phyloP scores from a whole-genome alignment of 164 flowering plant genomes.

The Kalanchoe fedtschenkoi region DNA sequence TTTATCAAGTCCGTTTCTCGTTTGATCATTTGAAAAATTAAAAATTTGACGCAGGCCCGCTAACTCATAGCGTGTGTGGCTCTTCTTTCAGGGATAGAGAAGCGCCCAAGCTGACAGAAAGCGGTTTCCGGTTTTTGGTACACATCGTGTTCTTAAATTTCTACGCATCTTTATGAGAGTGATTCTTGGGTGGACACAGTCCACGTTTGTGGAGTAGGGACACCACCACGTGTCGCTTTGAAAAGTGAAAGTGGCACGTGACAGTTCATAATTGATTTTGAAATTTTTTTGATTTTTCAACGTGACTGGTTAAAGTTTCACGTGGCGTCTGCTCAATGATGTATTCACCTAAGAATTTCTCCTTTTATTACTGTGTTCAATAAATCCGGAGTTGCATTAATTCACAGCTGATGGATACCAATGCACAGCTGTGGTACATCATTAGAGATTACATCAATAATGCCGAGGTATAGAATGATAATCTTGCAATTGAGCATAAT shows the following conservation, averaged over 20 bases:
- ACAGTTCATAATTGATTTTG: too few relatives aligned
- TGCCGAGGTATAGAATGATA: conserved; percentile 52
- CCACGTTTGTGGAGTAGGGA: too few relatives aligned
- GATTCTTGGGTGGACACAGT: too few relatives aligned
- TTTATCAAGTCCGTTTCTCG: conserved; percentile 4
- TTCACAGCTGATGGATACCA: conserved; percentile 86
- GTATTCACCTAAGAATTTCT: too few relatives aligned
- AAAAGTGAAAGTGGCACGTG: too few relatives aligned
- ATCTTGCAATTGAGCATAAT: not conserved
- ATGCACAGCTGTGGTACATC: conserved; percentile 96
- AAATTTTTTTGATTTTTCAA: too few relatives aligned
- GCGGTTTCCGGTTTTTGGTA: conserved; percentile 95
- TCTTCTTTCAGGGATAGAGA: conserved; percentile 60
- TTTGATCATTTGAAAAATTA: not conserved
- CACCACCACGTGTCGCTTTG: too few relatives aligned
- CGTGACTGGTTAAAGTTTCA: too few relatives aligned
- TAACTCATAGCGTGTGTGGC: conserved; percentile 2
- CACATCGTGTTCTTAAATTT: conserved; percentile 9
- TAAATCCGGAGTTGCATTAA: conserved; percentile 6
- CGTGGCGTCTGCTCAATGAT: too few relatives aligned
- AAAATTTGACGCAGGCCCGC: not conserved
- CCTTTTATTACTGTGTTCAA: not conserved
- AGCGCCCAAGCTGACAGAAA: conserved; percentile 68
- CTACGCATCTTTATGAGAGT: not conserved
- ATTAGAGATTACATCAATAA: conserved; percentile 85